These are phyloP conservation scores for Pyrenochaeta sp. DNA, from an alignment of 2,329 filamentous ascomycete species.

Conservation along the genomic window DNA sequence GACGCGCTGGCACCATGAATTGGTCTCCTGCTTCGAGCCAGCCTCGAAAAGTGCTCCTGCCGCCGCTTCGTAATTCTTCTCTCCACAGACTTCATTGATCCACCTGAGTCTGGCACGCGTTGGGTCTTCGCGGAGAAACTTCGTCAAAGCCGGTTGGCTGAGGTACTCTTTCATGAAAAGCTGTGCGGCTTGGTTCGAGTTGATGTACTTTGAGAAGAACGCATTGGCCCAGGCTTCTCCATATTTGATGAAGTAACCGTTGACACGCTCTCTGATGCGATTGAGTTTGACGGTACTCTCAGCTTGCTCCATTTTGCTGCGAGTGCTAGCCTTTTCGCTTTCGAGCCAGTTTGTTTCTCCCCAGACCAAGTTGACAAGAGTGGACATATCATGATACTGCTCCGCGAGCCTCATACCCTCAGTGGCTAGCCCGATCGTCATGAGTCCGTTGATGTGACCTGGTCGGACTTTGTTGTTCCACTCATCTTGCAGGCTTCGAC, in stretches of 20 bases:
- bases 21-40: conserved; percentile 74
- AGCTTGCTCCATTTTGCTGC: conserved; percentile 46
- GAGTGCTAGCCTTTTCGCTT: conserved; percentile 32
- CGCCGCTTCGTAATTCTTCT: conserved; percentile 77
- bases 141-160: conserved; percentile 76
- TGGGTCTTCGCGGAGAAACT: conserved; percentile 76
- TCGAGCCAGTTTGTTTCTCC: conserved; percentile 54
- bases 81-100: conserved; percentile 89
- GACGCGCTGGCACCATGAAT: conserved; percentile 92
- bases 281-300: conserved; percentile 51
- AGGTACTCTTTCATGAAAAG: conserved; percentile 73
- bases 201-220: conserved; percentile 80
- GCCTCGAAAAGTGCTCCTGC: conserved; percentile 73
- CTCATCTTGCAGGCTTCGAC: conserved; percentile 55
- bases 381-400: conserved; percentile 68
- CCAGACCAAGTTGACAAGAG: conserved; percentile 62
- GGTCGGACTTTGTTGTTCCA: conserved; percentile 51
- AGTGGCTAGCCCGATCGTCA: conserved; percentile 61
- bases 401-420: conserved; percentile 69
- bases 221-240: conserved; percentile 74
- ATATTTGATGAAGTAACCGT: conserved; percentile 67
- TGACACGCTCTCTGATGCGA: conserved; percentile 53
- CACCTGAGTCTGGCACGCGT: conserved; percentile 82
- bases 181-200: conserved; percentile 51
- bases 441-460: conserved; percentile 51